These are phyloP conservation scores for Trametes elegans DNA, from an alignment of 768 basidiomycete species.

Conservation along the genomic window DNA sequence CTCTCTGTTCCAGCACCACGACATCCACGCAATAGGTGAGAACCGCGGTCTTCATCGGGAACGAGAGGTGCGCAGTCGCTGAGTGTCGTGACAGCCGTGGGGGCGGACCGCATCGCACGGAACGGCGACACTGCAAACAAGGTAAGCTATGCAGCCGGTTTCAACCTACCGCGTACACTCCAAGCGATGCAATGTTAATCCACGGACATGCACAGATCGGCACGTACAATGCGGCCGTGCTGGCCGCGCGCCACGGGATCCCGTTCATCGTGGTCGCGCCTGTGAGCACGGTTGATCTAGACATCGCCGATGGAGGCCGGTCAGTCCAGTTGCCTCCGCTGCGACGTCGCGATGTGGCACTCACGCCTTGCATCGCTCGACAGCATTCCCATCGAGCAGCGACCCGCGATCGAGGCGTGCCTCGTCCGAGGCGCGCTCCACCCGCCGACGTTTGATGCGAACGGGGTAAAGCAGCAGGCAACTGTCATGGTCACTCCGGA, in stretches of 20 bases:
- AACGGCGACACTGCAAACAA: constrained; percentile 99
- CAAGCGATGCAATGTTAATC: neutral
- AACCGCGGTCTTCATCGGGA: neutral
- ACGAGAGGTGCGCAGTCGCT: neutral
- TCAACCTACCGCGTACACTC: neutral
- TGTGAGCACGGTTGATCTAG: constrained; percentile 87
- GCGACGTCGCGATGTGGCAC: constrained; percentile 3
- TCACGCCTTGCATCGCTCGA: constrained; percentile 5
- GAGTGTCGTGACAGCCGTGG: constrained; percentile 53
- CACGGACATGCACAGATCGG: constrained; percentile 54
- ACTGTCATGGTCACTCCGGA: constrained; percentile 85
- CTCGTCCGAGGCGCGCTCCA: constrained; percentile 81
- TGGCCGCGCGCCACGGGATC: constrained; percentile 83
- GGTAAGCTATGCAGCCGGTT: constrained; percentile 33
- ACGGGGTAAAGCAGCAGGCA: constrained; percentile 57
- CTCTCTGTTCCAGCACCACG: constrained; percentile 84
- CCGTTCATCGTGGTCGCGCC: constrained; percentile 95
- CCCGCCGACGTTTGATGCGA: constrained; percentile 39
- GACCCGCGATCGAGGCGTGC: constrained; percentile 85
- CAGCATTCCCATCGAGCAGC: constrained; percentile 91
- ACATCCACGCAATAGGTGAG: constrained; percentile 80
- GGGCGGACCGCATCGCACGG: constrained; percentile 83
- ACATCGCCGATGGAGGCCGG: constrained; percentile 67
- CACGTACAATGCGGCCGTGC: constrained; percentile 94
- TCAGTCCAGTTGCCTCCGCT: constrained; percentile 23